These are phyloP conservation scores for Waltiozyma sp. DNA, from an alignment of 1,139 yeast species.

Conservation along the genomic window DNA sequence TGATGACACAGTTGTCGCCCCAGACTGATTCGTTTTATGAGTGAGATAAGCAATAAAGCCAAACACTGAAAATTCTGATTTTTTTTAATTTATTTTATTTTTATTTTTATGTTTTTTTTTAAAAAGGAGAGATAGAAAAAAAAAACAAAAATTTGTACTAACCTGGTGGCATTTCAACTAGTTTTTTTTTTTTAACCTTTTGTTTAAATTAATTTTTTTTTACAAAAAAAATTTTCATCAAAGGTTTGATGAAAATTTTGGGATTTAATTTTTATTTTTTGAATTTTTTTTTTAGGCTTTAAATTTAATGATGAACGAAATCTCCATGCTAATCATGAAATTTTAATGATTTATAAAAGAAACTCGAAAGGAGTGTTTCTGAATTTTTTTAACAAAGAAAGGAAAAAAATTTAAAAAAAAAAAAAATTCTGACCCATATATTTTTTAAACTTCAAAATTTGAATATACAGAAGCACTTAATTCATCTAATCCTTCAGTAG, in stretches of 20 bases:
- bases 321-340: constrained; percentile 1
- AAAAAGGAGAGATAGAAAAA: too few relatives aligned
- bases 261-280: too few relatives aligned
- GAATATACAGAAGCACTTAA: constrained; percentile 87
- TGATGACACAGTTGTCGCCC: constrained; percentile 1
- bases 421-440: too few relatives aligned
- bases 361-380: neutral
- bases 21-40: constrained; percentile 1
- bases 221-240: too few relatives aligned
- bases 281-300: too few relatives aligned
- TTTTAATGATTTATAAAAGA: neutral
- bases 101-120: too few relatives aligned
- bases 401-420: too few relatives aligned
- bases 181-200: too few relatives aligned
- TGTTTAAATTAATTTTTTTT: too few relatives aligned
- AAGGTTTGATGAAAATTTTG: neutral
- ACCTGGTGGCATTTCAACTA: neutral
- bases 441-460: constrained; percentile 40
- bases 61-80: constrained; percentile 1
- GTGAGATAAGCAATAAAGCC: constrained; percentile 1
- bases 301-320: neutral
- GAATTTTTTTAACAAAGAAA: too few relatives aligned
- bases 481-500: constrained; percentile 56
- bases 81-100: too few relatives aligned
- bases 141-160: too few relatives aligned